Base-by-base conservation (phyloP, 2,329 filamentous ascomycete species). In the Diaporthe aspalathi region DNA sequence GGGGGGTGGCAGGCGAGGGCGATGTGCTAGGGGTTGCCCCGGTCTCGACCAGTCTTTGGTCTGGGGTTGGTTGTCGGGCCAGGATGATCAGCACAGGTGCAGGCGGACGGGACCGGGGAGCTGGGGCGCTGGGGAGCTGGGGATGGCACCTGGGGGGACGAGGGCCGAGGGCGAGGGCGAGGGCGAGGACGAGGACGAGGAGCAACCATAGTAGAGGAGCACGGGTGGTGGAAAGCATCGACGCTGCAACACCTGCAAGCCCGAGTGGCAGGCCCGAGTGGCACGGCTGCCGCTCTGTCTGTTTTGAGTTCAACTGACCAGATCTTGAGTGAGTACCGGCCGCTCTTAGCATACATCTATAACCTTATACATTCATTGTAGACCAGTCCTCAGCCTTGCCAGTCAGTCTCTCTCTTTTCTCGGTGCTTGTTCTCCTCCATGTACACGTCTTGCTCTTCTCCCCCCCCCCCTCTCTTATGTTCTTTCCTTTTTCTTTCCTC, bases 51-150 rank as follows among this genome's bases (percentile, higher is more conserved):
- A 38, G 11, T 38, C 35, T 38, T 38, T 20, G 27, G 43, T 24
- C 43, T 63, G 57, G 57, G 57, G 40, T 17, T 49, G 32, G 32
- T 5, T 32, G 32, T 32, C 32, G 32, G 32, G 5, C 32, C n/a
- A n/a, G n/a, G n/a, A 63, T 40, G 40, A 47, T 32, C 40, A 47
- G 57, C 29, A 24, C 24, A 40, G 32, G n/a, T 56, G 53, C 53
- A 57, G n/a, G 38, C 35, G 32, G 32, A 32, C 32, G 32, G 32
- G 32, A 8, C 5, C 32, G 32, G 32, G 32, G 32, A 32, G 32
- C 32, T 32, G 32, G 32, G 32, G 32, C 11, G 24, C 57, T 47
- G 17, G 24, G 40, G 43, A 45, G 57, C 24, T n/a, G n/a, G n/a
- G n/a, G n/a, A n/a, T n/a, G n/a, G n/a, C n/a, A n/a, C n/a, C n/a